Evolutionary conservation across 225 moss, liverwort and hornwort species (phyloP), one percentile per base, ranked within the genome.

Genomic region (Thuidium tamariscinum): DNA sequence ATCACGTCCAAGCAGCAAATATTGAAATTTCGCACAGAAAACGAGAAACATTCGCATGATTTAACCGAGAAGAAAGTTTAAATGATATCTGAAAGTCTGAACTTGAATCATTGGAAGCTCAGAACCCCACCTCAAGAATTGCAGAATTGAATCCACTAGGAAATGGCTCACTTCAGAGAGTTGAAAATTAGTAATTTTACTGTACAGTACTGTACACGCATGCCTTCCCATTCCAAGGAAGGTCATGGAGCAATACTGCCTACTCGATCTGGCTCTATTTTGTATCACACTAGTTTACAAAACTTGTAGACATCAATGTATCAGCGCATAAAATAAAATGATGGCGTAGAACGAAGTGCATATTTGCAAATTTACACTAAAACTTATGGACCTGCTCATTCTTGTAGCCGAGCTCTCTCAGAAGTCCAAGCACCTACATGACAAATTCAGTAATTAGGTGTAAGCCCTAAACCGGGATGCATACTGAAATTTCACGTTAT

Each of bases 381-480:
- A 93, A 91, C 49, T 93, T 93, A 52, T 86, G 67, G 29, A 93
- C 93, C 74, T 93, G 91, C 67, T 93, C 93, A 67, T 90, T 66
- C 60, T 89, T 93, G 82, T 90, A 93, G 87, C 93, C 93, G 26
- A 91, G 57, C 82, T 89, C 81, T 79, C 84, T 74, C 39, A 93
- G 84, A 27, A 93, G 52, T 76, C 90, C 93, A 63, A 89, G 80
- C 54, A 93, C 93, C 93, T 93, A 48, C 84, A 89, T 69, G 72
- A 57, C 22, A 82, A 88, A 74, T 62, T 60, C 83, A 75, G 36
- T 21, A 48, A n/a, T 82, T 85, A 56, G 79, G 81, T 71, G 54
- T 46, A 49, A 82, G 41, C 10, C 23, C 14, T 44, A 22, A 65
- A 37, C 30, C 32, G n/a, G 22, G n/a, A 34, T 51, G 41, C 14